Base-by-base conservation (phyloP, 805 yeast species). In the Metschnikowia santaceciliae region DNA sequence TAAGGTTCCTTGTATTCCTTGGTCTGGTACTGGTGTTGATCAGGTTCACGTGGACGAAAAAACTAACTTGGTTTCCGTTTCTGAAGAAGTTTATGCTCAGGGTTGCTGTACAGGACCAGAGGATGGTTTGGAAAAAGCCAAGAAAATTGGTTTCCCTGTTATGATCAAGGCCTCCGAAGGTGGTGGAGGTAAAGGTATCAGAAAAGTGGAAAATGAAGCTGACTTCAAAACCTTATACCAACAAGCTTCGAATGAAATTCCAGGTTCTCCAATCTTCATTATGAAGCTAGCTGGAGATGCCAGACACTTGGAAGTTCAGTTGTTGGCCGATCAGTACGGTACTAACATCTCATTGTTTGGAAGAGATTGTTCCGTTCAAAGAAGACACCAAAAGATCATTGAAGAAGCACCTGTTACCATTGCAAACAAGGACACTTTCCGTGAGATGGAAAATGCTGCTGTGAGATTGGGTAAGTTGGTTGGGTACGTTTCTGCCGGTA, bases 171-270 rank as follows among this genome's bases (percentile, higher is more conserved):
- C 99, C 46, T 90, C 97, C 52, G 99, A 94, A 83, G 99, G 99
- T 78, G 99, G 99, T 73, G 99, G 99, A 76, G 99, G 99, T 78
- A 94, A 94, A 75, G 99, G 99, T 81, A 94, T 94, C 70, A 86
- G 99, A 77, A 90, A 90, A 73, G 98, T 90, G 57, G 96, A 88
- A 51, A 68, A 77, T 56, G 96, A 87, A 69, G 84, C 82, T 56
- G 88, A 90, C 62, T 94, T 94, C 59, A 64, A 77, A 39, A 56
- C 88, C 26, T 72, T 88, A 56, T 94, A 92, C 68, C 83, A 84
- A 60, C 99, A 94, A 76, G 99, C 97, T 42, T 89, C 96, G 48
- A 88, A 88, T 62, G 99, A 94, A 76, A 92, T 94, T 48, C 99
- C 99, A 26, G 99, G 99, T 56, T 94, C 98, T 52, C 99, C 99